phyloP scores from a whole-genome alignment of 2,329 filamentous ascomycete genomes.

The Cadophora sp. region DNA sequence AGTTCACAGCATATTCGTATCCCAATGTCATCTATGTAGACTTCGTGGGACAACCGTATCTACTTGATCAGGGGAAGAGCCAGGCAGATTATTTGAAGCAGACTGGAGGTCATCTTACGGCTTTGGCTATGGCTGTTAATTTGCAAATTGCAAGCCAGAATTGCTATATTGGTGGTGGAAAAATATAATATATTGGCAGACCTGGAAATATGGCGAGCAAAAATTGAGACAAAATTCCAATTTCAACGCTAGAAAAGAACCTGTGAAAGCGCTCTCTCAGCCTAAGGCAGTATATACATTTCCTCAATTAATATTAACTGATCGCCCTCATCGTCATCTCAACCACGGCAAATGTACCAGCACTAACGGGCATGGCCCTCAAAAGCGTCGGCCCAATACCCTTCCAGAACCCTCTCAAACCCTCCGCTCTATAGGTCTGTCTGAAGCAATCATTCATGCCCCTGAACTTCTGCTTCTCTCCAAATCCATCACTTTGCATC shows the following conservation, averaged over 20 bases:
- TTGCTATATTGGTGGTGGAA: constrained; percentile 9
- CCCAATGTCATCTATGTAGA: constrained; percentile 14
- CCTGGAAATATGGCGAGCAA: no score
- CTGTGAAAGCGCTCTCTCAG: constrained; percentile 12
- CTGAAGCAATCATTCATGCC: constrained; percentile 90
- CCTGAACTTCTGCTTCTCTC: constrained; percentile 71
- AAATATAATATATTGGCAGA: no score
- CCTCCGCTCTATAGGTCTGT: constrained; percentile 80
- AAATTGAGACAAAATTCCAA: background rate
- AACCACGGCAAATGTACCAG: constrained; percentile 93
- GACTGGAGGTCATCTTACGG: constrained; percentile 10
- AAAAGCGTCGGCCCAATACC: constrained; percentile 89
- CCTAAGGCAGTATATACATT: background rate
- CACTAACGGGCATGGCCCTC: constrained; percentile 96
- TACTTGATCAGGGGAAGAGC: constrained; percentile 7
- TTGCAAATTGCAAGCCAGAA: constrained; percentile 18
- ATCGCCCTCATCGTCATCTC: constrained; percentile 71
- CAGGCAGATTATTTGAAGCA: constrained; percentile 6
- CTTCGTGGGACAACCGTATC: constrained; percentile 14
- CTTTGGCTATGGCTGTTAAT: constrained; percentile 13
- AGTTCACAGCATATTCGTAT: constrained; percentile 4
- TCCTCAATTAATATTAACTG: constrained; percentile 44
- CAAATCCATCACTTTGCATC: constrained; percentile 98
- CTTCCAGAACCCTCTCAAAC: constrained; percentile 89
- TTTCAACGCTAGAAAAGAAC: background rate